phyloP scores from a whole-genome alignment of 2,329 filamentous ascomycete genomes.

The Chaetomiaceae sp. region DNA sequence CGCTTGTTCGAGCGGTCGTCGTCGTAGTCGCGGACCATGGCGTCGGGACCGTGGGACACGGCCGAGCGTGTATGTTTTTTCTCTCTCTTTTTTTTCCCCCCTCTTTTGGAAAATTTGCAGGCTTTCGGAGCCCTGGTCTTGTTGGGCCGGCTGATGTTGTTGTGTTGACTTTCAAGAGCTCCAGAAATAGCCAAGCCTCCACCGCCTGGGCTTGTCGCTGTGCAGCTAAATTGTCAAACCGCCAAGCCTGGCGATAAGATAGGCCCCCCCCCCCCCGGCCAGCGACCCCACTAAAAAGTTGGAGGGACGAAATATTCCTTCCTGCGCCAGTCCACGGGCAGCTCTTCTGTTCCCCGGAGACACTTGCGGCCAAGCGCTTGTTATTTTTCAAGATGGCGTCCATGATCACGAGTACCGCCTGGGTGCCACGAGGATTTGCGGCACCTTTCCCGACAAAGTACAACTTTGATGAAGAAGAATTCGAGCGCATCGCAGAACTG shows the following conservation, averaged over 20 bases:
- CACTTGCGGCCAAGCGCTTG: neutral
- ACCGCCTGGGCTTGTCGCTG: neutral
- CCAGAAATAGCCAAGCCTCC: neutral
- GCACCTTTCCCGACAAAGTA: conserved; percentile 73
- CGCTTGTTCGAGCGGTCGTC: conserved; percentile 50
- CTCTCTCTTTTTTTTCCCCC: too few species aligned
- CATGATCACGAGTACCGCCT: conserved; percentile 73
- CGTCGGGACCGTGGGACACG: neutral
- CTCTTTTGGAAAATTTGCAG: neutral
- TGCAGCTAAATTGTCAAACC: neutral
- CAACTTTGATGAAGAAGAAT: conserved; percentile 70
- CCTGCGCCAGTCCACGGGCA: conserved; percentile 20
- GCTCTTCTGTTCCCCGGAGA: neutral
- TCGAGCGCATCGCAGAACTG: conserved; percentile 68
- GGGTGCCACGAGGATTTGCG: conserved; percentile 73
- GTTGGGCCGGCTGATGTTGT: neutral
- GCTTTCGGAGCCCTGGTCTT: neutral
- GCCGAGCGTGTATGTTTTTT: neutral
- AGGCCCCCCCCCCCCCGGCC: conserved; percentile 32
- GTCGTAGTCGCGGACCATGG: conserved; percentile 32
- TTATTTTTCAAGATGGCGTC: conserved; percentile 46
- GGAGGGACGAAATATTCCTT: conserved; percentile 25
- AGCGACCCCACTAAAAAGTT: conserved; percentile 36
- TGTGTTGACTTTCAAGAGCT: conserved; percentile 6
- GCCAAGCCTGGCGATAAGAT: conserved; percentile 31